Evolutionary conservation across 1,284 basidiomycete species (phyloP).

Genomic region (Stereum hirsutum): DNA sequence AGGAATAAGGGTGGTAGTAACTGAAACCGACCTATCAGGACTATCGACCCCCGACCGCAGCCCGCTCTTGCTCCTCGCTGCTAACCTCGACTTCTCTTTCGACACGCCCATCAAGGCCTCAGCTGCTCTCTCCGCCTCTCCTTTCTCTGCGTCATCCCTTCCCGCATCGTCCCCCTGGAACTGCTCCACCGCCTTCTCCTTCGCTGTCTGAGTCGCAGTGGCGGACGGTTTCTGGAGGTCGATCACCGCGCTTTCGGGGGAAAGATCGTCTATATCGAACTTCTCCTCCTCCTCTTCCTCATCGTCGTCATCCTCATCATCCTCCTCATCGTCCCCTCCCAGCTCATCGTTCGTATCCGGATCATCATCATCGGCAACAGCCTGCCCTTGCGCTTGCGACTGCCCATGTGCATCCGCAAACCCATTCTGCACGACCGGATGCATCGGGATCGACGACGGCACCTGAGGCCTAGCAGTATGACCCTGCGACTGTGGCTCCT

Average conservation of each 20-base stretch:
- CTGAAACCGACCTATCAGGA: conserved; percentile 66
- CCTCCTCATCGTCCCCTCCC: conserved; percentile 39
- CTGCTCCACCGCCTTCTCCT: conserved; percentile 18
- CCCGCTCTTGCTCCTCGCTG: conserved; percentile 27
- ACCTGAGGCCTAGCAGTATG: neutral
- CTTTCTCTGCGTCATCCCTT: neutral
- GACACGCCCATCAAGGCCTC: conserved; percentile 12
- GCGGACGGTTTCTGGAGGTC: neutral
- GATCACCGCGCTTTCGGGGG: conserved; percentile 19
- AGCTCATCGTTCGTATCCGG: too few species aligned
- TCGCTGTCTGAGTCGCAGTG: conserved; percentile 18
- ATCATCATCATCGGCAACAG: neutral
- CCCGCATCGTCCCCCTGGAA: conserved; percentile 1
- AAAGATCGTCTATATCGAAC: conserved; percentile 88
- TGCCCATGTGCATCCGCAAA: neutral
- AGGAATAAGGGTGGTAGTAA: too few species aligned
- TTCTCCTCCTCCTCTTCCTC: conserved; percentile 61
- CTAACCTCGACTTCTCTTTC: conserved; percentile 20
- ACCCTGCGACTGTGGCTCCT: conserved; percentile 18
- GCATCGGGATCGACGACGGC: neutral
- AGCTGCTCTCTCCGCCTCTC: conserved; percentile 12
- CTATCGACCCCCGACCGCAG: conserved; percentile 62
- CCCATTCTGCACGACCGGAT: conserved; percentile 2
- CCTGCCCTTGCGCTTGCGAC: neutral
- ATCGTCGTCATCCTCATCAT: conserved; percentile 37